These are phyloP conservation scores for Aspergillus steynii DNA, from an alignment of 495 filamentous ascomycete species.

Conservation along the genomic window DNA sequence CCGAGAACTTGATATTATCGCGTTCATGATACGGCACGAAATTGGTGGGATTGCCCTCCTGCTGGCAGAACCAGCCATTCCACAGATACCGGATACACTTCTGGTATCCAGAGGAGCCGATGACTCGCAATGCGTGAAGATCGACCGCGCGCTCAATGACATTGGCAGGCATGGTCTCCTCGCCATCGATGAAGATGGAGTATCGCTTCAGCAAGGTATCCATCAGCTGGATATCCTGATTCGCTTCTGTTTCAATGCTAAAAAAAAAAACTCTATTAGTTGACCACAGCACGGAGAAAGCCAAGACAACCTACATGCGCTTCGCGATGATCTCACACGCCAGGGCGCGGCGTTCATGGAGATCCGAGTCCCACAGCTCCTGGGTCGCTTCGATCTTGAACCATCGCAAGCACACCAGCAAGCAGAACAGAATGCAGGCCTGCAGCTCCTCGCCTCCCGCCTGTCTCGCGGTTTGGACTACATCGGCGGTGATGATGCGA, in stretches of 20 bases:
- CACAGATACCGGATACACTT: slow-evolving; percentile 90
- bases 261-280: slow-evolving; percentile 12
- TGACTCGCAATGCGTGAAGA: slow-evolving; percentile 82
- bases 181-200: slow-evolving; percentile 70
- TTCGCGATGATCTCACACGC: slow-evolving; percentile 98
- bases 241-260: slow-evolving; percentile 79
- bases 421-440: slow-evolving; percentile 79
- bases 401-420: slow-evolving; percentile 89
- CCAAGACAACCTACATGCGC: slow-evolving; percentile 55
- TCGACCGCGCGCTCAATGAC: slow-evolving; percentile 92
- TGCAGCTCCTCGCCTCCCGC: slow-evolving; percentile 76
- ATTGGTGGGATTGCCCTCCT: slow-evolving; percentile 80
- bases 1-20: slow-evolving; percentile 69
- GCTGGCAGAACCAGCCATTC: slow-evolving; percentile 94
- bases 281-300: not conserved
- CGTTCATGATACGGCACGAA: slow-evolving; percentile 83
- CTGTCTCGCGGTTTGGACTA: slow-evolving; percentile 73
- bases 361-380: slow-evolving; percentile 89
- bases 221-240: slow-evolving; percentile 74
- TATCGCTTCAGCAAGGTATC: slow-evolving; percentile 88
- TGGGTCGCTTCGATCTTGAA: slow-evolving; percentile 76
- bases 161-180: slow-evolving; percentile 74
- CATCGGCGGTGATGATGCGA: slow-evolving; percentile 74
- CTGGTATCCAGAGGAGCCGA: slow-evolving; percentile 91
- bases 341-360: slow-evolving; percentile 73